Conservation (phyloP, 2,329 filamentous ascomycete genomes). For the Akanthomyces dipterigenus region DNA sequence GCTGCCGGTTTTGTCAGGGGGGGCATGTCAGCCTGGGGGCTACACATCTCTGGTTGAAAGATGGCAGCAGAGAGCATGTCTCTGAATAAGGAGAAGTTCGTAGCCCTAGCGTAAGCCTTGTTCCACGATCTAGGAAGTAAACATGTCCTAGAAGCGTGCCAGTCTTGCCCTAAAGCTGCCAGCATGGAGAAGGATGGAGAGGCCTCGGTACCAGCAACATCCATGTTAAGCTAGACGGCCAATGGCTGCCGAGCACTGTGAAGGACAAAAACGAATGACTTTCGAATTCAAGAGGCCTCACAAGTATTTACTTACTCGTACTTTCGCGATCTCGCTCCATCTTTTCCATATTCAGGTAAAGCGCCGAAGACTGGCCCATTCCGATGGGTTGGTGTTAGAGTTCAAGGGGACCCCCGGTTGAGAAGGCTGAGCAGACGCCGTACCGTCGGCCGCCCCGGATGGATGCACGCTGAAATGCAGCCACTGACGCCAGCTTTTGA, state of each 20-base stretch:
- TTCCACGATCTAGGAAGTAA: too few relatives aligned
- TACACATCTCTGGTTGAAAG: neutral
- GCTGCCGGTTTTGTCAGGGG: neutral
- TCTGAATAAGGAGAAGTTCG: neutral
- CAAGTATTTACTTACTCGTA: neutral
- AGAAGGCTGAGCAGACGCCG: conserved; percentile 9
- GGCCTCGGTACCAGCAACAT: neutral
- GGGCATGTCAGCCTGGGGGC: neutral
- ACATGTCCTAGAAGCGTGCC: too few relatives aligned
- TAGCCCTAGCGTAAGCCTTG: too few relatives aligned
- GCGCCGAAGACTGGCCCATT: neutral
- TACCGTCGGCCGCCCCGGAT: conserved; percentile 6
- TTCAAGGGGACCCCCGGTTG: neutral
- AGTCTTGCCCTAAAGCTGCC: neutral
- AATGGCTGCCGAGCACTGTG: too few relatives aligned
- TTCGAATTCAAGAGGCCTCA: neutral
- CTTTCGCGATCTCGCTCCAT: neutral
- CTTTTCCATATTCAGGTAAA: neutral
- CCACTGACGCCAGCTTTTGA: neutral
- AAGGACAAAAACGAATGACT: neutral
- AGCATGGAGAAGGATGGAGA: neutral
- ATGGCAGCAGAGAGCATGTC: neutral
- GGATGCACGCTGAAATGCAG: conserved; percentile 8
- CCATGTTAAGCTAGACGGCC: neutral
- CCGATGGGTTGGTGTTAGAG: neutral